Evolutionary conservation across 345 rosid species (phyloP).

Genomic region (Gossypium arboreum): DNA sequence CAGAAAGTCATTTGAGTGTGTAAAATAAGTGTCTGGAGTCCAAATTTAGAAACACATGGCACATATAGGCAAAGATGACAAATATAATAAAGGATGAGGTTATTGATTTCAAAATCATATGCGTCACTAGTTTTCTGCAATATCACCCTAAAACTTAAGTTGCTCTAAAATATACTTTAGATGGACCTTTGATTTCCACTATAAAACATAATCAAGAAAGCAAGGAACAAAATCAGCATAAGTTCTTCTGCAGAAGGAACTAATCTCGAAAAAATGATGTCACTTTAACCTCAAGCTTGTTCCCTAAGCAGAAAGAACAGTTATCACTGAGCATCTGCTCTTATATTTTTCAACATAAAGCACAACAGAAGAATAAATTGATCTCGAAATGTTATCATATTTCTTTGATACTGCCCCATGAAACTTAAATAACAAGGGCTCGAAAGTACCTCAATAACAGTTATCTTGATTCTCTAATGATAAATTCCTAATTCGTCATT

Average conservation of each 20-base stretch:
- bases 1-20: background rate
- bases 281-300: conserved; percentile 3
- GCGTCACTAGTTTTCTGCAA: background rate
- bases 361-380: background rate
- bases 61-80: background rate
- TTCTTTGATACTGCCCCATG: background rate
- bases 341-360: background rate
- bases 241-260: background rate
- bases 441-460: background rate
- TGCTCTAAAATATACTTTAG: background rate
- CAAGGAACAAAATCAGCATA: background rate
- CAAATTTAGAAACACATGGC: background rate
- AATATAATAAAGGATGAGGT: background rate
- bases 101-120: background rate
- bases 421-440: background rate
- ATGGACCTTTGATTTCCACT: background rate
- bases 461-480: background rate
- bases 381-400: background rate
- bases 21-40: background rate
- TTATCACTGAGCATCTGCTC: background rate
- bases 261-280: background rate
- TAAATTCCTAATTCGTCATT: background rate
- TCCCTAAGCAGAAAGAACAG: background rate
- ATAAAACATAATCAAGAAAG: background rate
- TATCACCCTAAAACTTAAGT: background rate